Conservation (phyloP, 2,329 filamentous ascomycete species). For the Epichloe baconii region DNA sequence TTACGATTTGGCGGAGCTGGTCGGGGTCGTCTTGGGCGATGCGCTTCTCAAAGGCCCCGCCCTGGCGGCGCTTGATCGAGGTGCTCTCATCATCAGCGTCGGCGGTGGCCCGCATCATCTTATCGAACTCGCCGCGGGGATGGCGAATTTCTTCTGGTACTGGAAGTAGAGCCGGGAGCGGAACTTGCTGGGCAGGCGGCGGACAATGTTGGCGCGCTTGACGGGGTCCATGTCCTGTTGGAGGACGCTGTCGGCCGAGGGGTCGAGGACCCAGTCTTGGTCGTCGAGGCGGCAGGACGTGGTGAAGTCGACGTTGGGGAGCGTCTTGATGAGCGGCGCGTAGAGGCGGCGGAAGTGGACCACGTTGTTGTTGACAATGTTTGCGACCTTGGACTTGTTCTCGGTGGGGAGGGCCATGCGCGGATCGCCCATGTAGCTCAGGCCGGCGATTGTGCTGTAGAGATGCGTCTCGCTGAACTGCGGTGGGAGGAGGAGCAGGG, state of each 20-base stretch:
- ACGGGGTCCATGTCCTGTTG: constrained; percentile 86
- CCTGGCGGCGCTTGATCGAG: constrained; percentile 59
- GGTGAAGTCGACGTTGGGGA: constrained; percentile 76
- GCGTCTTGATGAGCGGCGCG: constrained; percentile 72
- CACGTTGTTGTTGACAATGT: constrained; percentile 88
- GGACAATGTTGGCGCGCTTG: constrained; percentile 90
- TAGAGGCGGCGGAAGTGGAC: constrained; percentile 86
- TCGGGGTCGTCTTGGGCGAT: constrained; percentile 59
- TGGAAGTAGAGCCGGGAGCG: constrained; percentile 84
- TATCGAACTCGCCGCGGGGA: constrained; percentile 69
- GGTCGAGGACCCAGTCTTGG: constrained; percentile 26
- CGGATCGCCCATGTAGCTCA: constrained; percentile 93
- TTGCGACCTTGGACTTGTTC: constrained; percentile 81
- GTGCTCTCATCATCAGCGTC: constrained; percentile 56
- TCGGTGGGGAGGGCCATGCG: constrained; percentile 86
- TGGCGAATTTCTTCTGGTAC: constrained; percentile 81
- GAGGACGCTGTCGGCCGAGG: constrained; percentile 50
- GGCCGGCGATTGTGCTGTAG: constrained; percentile 80
- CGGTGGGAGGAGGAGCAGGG: constrained; percentile 71
- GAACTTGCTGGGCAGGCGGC: constrained; percentile 76
- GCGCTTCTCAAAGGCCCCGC: constrained; percentile 72
- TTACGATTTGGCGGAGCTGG: constrained; percentile 58
- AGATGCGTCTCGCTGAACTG: constrained; percentile 77
- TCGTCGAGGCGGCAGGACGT: constrained; percentile 33
- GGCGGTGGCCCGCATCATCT: constrained; percentile 65